These are phyloP conservation scores for Mycena vulgaris DNA, from an alignment of 768 basidiomycete genomes.

Conservation along the genomic window DNA sequence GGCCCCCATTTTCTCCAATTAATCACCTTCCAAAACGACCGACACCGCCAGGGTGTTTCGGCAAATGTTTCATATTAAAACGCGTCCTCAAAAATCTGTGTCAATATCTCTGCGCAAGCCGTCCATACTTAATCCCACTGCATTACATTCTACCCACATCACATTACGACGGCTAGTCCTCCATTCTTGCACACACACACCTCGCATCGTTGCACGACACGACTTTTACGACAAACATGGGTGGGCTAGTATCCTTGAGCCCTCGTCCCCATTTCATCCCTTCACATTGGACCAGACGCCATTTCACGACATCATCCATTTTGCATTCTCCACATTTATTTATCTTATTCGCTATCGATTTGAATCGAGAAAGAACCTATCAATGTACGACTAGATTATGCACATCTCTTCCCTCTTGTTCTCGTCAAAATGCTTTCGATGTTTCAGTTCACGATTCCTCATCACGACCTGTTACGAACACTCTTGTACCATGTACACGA, in stretches of 20 bases:
- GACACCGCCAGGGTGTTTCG: conserved; percentile 33
- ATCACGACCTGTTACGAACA: conserved; percentile 47
- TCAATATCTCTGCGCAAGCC: conserved; percentile 34
- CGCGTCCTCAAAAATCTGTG: conserved; percentile 30
- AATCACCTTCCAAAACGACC: conserved; percentile 15
- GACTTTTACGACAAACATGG: conserved; percentile 42
- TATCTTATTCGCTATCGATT: conserved; percentile 45
- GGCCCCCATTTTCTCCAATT: conserved; percentile 37
- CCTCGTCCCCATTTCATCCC: conserved; percentile 41
- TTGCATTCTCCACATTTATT: conserved; percentile 40
- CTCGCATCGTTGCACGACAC: conserved; percentile 58
- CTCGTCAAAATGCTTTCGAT: conserved; percentile 51
- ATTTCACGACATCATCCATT: conserved; percentile 29
- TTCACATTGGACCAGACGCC: conserved; percentile 41
- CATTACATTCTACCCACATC: conserved; percentile 41
- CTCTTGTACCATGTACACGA: conserved; percentile 37
- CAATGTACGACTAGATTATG: conserved; percentile 84
- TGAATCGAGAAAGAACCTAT: conserved; percentile 34
- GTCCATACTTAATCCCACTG: conserved; percentile 28
- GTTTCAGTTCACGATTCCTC: conserved; percentile 48
- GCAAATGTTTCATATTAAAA: conserved; percentile 13
- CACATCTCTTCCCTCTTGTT: conserved; percentile 54
- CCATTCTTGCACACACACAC: conserved; percentile 46
- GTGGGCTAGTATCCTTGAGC: not conserved
- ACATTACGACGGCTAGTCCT: conserved; percentile 44